These are phyloP conservation scores for Microascus cirrosus DNA, from an alignment of 2,329 filamentous ascomycete genomes.

Conservation along the genomic window DNA sequence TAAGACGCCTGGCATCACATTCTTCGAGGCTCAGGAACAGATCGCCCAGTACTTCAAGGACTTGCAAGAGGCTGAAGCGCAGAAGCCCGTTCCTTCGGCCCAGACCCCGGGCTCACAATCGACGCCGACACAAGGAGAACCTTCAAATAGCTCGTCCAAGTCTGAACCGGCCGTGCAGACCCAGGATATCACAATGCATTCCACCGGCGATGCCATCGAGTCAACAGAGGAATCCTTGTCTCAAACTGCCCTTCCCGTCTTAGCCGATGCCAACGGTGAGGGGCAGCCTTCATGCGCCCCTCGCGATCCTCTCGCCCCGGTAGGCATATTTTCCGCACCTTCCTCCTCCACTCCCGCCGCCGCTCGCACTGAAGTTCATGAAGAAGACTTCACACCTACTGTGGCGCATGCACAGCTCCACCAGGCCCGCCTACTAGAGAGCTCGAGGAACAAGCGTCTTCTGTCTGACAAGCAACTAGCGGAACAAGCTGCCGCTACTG, in stretches of 20 bases:
- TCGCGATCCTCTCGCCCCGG: constrained; percentile 31
- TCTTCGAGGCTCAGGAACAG: constrained; percentile 76
- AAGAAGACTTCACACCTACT: constrained; percentile 65
- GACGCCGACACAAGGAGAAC: constrained; percentile 7
- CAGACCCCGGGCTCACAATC: constrained; percentile 10
- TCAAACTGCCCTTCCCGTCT: not conserved
- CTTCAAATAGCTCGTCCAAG: not conserved
- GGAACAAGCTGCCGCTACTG: constrained; percentile 53
- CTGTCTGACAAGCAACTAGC: constrained; percentile 74
- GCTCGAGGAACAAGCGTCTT: constrained; percentile 62
- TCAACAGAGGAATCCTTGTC: constrained; percentile 1
- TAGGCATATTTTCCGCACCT: constrained; percentile 71
- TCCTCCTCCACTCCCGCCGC: constrained; percentile 64
- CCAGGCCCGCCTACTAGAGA: constrained; percentile 53
- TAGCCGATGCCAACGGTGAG: constrained; percentile 7
- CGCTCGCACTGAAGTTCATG: constrained; percentile 43
- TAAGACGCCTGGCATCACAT: constrained; percentile 60
- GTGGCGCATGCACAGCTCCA: constrained; percentile 66
- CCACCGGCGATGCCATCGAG: not conserved
- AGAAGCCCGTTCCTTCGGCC: constrained; percentile 1
- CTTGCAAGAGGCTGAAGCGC: not conserved
- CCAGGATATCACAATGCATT: constrained; percentile 8
- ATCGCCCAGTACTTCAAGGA: constrained; percentile 66
- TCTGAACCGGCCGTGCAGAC: not conserved
- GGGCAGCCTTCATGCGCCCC: constrained; percentile 9